Percentiles rank a stretch among this genome's conserved stretches.
phyloP scores from a whole-genome alignment of 2,329 filamentous ascomycete species.

The Laburnicola sp. region DNA sequence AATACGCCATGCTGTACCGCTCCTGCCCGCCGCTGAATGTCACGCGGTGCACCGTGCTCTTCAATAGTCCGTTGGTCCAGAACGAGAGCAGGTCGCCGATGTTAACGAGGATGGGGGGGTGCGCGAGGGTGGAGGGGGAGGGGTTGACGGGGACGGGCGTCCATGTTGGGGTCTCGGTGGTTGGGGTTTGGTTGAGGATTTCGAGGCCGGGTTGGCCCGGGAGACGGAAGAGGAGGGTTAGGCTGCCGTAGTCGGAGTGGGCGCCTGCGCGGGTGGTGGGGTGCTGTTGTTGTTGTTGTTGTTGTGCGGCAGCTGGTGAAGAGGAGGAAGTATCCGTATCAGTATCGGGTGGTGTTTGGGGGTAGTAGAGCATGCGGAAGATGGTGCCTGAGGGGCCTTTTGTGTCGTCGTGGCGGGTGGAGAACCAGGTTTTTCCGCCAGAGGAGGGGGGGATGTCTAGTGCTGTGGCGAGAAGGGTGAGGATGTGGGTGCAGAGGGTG shows the following conservation, averaged over 20 bases:
- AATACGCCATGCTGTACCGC: constrained; percentile 64
- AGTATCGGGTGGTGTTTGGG: constrained; percentile 22
- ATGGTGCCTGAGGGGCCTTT: constrained; percentile 56
- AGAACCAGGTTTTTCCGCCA: constrained; percentile 57
- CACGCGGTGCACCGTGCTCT: constrained; percentile 87
- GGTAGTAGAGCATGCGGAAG: constrained; percentile 59
- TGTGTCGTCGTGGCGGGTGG: constrained; percentile 60
- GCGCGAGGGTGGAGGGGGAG: constrained; percentile 64
- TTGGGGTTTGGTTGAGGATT: constrained; percentile 71
- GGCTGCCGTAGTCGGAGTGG: constrained; percentile 80
- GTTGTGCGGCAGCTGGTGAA: no score
- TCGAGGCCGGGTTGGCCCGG: constrained; percentile 84
- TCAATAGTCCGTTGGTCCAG: constrained; percentile 87
- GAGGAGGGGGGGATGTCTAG: constrained; percentile 58
- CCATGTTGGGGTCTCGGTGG: no score
- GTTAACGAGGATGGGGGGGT: constrained; percentile 57
- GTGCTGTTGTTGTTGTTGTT: no score
- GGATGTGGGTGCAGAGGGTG: constrained; percentile 69
- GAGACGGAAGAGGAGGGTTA: constrained; percentile 79
- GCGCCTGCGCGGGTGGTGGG: constrained; percentile 88
- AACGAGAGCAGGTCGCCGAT: constrained; percentile 76
- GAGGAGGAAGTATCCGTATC: no score
- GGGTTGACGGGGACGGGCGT: constrained; percentile 51
- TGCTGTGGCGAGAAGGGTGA: constrained; percentile 76
- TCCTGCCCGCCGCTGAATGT: constrained; percentile 62